Evolutionary conservation across 2,329 filamentous ascomycete genomes (phyloP).

Genomic region (Aspergillus sp.): DNA sequence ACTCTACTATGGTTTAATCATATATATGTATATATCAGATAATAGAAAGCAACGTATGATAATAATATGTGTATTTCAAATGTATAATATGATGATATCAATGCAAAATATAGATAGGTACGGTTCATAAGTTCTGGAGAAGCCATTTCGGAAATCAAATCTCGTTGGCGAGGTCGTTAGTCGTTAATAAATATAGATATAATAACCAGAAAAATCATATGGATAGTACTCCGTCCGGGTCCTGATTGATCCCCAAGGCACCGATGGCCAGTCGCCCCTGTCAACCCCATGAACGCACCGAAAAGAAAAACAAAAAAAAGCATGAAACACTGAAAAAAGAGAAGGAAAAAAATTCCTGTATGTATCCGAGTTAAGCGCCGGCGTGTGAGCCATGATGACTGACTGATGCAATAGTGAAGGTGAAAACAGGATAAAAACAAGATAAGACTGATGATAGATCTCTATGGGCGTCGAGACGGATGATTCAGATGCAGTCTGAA

Average conservation of each 20-base stretch:
- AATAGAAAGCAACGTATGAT: neutral
- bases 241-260: neutral
- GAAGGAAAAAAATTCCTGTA: neutral
- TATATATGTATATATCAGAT: no score
- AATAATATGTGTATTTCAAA: neutral
- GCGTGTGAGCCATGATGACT: neutral
- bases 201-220: neutral
- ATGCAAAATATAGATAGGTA: neutral
- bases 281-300: neutral
- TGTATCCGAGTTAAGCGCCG: conserved; percentile 3
- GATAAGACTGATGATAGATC: conserved; percentile 3
- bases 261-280: neutral
- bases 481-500: neutral
- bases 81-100: neutral
- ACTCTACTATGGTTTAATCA: neutral
- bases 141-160: neutral
- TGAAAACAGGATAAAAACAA: conserved; percentile 3
- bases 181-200: neutral
- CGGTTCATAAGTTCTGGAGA: neutral
- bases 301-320: neutral
- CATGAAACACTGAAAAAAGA: neutral
- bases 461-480: conserved; percentile 5
- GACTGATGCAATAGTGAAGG: neutral
- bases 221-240: neutral
- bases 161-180: neutral